These are phyloP conservation scores for Camelina neglecta DNA, from an alignment of 345 rosid genomes.

Conservation along the genomic window DNA sequence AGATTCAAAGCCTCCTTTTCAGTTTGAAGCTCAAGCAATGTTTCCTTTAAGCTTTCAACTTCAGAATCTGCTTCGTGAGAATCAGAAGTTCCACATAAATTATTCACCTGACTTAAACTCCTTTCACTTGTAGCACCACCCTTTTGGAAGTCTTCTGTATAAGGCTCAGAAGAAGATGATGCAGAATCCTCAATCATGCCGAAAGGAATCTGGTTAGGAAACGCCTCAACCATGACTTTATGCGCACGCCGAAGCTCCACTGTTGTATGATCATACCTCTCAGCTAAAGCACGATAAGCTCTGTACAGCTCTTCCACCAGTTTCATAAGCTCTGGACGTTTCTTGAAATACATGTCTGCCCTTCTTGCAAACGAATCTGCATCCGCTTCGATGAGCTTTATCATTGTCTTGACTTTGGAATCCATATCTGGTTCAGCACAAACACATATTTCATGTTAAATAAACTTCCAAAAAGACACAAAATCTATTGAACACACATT, in stretches of 20 bases:
- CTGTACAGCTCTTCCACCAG: slow-evolving; percentile 96
- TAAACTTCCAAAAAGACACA: slow-evolving; percentile 7
- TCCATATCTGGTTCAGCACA: slow-evolving; percentile 75
- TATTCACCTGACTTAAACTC: slow-evolving; percentile 63
- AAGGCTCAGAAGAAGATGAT: slow-evolving; percentile 57
- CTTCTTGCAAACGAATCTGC: slow-evolving; percentile 99
- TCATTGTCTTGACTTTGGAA: slow-evolving; percentile 88
- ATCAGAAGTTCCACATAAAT: slow-evolving; percentile 40
- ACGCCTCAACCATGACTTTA: slow-evolving; percentile 82
- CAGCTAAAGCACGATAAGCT: slow-evolving; percentile 98
- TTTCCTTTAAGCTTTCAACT: slow-evolving; percentile 60
- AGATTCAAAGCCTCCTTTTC: slow-evolving; percentile 70
- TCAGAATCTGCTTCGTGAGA: slow-evolving; percentile 59
- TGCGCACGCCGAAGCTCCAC: slow-evolving; percentile 89
- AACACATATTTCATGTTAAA: neutral
- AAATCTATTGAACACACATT: neutral
- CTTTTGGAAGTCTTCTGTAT: slow-evolving; percentile 44
- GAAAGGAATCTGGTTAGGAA: slow-evolving; percentile 82
- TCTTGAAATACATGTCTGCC: slow-evolving; percentile 98
- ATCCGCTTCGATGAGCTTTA: slow-evolving; percentile 97
- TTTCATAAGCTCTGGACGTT: slow-evolving; percentile 98
- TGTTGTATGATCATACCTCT: slow-evolving; percentile 95
- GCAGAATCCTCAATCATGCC: slow-evolving; percentile 64
- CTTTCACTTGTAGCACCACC: slow-evolving; percentile 46
- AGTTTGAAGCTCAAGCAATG: slow-evolving; percentile 67